Evolutionary conservation across 768 basidiomycete species (phyloP), one percentile per base, ranked within the genome.

Genomic region (Mrakia gelida): DNA sequence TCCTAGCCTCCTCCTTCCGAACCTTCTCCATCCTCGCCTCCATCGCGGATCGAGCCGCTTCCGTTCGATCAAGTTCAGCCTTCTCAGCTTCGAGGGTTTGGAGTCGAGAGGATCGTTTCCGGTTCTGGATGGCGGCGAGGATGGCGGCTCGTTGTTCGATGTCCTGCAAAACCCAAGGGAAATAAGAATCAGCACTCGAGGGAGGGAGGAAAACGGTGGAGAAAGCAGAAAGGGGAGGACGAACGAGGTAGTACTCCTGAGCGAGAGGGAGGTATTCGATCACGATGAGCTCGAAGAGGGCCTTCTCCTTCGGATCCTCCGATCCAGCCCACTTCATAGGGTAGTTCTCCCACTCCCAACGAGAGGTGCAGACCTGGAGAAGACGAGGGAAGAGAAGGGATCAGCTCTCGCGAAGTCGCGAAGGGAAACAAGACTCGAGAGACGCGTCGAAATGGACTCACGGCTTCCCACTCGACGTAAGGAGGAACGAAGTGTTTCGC

Each of bases 381-480:
- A 30, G 28, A 68, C 30, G n/a, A 41, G 21, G 52, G 8, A 2
- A 26, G n/a, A 15, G 45, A 52, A 30, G 13, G 11, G 15, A 23
- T 26, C 49, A 52, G 49, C 49, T 52, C 18, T 21, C 61, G 59
- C 73, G 49, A 43, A 63, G 15, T 21, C 61, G 59, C 73, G 49
- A 43, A 63, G 15, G 56, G n/a, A 11, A 82, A 6, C 11, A 16
- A 52, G 11, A 16, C 38, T 38, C 38, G 38, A 38, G n/a, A 38
- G 38, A 52, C 49, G 49, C 49, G 49, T 52, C 49, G 49, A 52
- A 52, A 52, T 21, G 18, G 21, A 82, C 84, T 81, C 78, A 94
- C 95, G 81, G 92, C 92, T 86, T 96, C 93, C 95, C 95, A 98
- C 84, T 96, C 94, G 59, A 93, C 83, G 81, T 92, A 92, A 70